phyloP scores from a whole-genome alignment of 2,329 filamentous ascomycete species.

The Furcasterigmium furcatum region DNA sequence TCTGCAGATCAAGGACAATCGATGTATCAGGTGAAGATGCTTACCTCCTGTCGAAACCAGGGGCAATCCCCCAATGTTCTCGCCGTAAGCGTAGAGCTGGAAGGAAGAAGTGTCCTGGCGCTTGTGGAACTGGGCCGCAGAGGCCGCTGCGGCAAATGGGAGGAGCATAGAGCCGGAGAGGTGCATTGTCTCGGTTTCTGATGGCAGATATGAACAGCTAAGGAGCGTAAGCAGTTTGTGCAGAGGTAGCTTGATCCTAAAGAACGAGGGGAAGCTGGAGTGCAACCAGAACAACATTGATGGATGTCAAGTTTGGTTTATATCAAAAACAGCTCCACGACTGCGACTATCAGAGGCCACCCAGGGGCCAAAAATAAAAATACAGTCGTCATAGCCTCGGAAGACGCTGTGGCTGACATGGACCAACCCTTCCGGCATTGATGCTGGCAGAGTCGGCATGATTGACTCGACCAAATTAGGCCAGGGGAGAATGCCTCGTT shows the following conservation, averaged over 20 bases:
- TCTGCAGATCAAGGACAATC: background rate
- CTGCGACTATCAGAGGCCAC: too few species aligned
- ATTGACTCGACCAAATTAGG: background rate
- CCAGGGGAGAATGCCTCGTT: too few species aligned
- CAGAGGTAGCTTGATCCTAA: background rate
- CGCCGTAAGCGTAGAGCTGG: conserved; percentile 21
- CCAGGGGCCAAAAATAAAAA: too few species aligned
- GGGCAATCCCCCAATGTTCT: conserved; percentile 17
- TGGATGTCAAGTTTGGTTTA: background rate
- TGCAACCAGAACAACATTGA: background rate
- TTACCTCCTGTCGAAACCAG: conserved; percentile 19
- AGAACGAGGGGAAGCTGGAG: background rate
- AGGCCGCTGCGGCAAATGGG: conserved; percentile 5
- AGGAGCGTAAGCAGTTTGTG: background rate
- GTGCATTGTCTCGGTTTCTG: background rate
- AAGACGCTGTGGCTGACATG: too few species aligned
- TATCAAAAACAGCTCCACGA: too few species aligned
- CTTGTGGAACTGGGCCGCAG: conserved; percentile 4
- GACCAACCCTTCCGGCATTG: too few species aligned
- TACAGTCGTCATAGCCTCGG: too few species aligned
- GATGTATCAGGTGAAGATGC: background rate
- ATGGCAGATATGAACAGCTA: too few species aligned
- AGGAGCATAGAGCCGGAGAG: background rate
- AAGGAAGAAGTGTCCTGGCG: conserved; percentile 13
- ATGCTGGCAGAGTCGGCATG: too few species aligned